Conservation (phyloP, 306 rosid species). For the Ziziphus jujuba region DNA sequence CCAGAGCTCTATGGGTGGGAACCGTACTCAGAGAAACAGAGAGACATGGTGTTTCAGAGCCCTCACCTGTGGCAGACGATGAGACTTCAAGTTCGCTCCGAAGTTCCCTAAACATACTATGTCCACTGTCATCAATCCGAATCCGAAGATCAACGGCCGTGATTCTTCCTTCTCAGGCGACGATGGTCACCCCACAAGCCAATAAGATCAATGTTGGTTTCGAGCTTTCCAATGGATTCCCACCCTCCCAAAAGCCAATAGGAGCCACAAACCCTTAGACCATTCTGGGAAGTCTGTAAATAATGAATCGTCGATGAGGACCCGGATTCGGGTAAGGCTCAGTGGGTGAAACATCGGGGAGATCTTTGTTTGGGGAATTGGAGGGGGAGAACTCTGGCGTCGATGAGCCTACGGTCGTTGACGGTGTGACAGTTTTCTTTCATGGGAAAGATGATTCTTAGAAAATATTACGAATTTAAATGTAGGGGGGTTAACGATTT, state of each 20-base stretch:
- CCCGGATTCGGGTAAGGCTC: constrained; percentile 11
- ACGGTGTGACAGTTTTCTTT: constrained; percentile 24
- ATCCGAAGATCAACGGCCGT: constrained; percentile 16
- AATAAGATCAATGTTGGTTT: constrained; percentile 39
- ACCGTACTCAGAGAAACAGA: constrained; percentile 9
- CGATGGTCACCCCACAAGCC: constrained; percentile 53
- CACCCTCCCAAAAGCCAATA: constrained; percentile 19
- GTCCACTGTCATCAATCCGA: constrained; percentile 18
- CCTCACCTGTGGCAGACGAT: constrained; percentile 69
- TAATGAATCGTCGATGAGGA: constrained; percentile 22
- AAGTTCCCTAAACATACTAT: constrained; percentile 3
- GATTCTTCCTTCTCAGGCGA: constrained; percentile 24
- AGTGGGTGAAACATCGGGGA: constrained; percentile 57
- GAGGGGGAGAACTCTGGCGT: constrained; percentile 27
- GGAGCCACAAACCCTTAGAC: constrained; percentile 23
- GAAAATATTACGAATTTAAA: constrained; percentile 39
- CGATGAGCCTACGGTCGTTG: too few species aligned
- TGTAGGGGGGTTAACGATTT: constrained; percentile 47
- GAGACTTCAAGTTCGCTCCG: constrained; percentile 60
- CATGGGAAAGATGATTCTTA: constrained; percentile 26
- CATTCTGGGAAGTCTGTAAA: constrained; percentile 23
- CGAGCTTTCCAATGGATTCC: constrained; percentile 24
- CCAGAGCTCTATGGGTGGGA: constrained; percentile 1
- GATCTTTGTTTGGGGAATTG: constrained; percentile 81
- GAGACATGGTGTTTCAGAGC: constrained; percentile 12